A percentile compares a stretch with the other conserved stretches of the same genome.
These are phyloP conservation scores for Citrus inodora DNA, from an alignment of 345 rosid genomes.

Conservation along the genomic window DNA sequence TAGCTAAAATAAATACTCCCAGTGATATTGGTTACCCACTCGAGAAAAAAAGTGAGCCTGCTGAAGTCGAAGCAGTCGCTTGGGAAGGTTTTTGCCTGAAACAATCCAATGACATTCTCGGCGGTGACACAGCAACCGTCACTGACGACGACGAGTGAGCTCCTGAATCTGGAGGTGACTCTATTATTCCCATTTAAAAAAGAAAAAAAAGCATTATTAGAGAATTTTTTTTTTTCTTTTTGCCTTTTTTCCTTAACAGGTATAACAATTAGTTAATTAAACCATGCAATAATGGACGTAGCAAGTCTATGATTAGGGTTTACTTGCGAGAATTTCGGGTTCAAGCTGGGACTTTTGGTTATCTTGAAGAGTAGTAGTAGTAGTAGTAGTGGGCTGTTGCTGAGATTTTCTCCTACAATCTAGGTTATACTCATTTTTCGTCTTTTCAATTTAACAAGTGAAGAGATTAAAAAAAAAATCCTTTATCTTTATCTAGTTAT, in stretches of 20 bases:
- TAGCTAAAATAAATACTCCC: not conserved
- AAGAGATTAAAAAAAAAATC: too few species aligned
- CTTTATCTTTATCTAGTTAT: too few species aligned
- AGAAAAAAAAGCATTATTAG: not conserved
- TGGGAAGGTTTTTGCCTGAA: conserved; percentile 64
- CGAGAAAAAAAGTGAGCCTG: conserved; percentile 69
- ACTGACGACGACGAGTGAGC: conserved; percentile 53
- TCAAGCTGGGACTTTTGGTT: conserved; percentile 34
- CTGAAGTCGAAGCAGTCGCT: conserved; percentile 50
- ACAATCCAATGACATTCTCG: conserved; percentile 73
- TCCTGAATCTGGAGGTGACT: conserved; percentile 59
- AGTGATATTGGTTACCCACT: conserved; percentile 33
- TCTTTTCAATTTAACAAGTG: too few species aligned
- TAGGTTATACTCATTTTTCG: too few species aligned
- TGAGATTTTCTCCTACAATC: conserved; percentile 61
- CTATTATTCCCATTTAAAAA: conserved; percentile 22
- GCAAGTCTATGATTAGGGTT: not conserved
- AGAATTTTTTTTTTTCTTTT: too few species aligned
- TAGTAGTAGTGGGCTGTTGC: conserved; percentile 22
- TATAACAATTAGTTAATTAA: not conserved
- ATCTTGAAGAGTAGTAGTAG: conserved; percentile 23
- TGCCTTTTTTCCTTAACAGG: too few species aligned
- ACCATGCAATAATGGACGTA: not conserved
- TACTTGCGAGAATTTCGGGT: conserved; percentile 42
- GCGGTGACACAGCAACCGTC: conserved; percentile 60